Evolutionary conservation across 176 grass and related monocot species (phyloP), one percentile per base, ranked within the genome.

Genomic region (Oryza australiensis): DNA sequence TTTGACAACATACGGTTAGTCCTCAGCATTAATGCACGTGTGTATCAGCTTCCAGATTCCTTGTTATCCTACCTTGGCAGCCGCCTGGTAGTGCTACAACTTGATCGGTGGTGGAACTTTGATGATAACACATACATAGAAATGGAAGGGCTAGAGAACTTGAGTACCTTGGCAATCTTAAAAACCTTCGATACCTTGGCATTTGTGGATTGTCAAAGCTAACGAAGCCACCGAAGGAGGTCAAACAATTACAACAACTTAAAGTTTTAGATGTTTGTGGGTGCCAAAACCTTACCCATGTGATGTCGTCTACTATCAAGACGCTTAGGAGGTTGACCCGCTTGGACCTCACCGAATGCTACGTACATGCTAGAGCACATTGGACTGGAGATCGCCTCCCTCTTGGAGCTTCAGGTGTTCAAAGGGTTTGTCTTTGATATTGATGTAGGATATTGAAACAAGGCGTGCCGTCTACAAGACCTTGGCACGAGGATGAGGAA

Each of bases 341-440:
- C 67, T 60, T 91, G 66, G 89, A 91, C 23, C 77, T 91, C 34
- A 81, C 71, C 0, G 76, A 91, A 45, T 91, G 89, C 76, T 91
- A 84, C n/a, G n/a, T n/a, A n/a, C 43, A 81, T 91, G 89, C 38
- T 91, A 12, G 85, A 87, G 64, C 64, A 87, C 59, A 84, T 91
- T 40, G 55, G 41, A 0, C 7, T 2, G 3, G 85, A 40, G 4
- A 49, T 91, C 9, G 45, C 40, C 4, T 34, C 20, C 33, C 81
- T 91, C 2, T 5, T 71, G 0, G 67, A 82, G 66, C 48, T 85
- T 27, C 72, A 3, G 0, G 87, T 89, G 43, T 72, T 89, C 66
- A 89, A 89, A 57, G 87, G 87, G 22, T 89, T 89, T n/a, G 42
- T 89, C 2, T 89, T 89, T 11, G 26, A 66, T 9, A 13, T 51